Evolutionary conservation across 1,139 yeast genomes (phyloP).

Genomic region (Debaryomyces robertsiae): DNA sequence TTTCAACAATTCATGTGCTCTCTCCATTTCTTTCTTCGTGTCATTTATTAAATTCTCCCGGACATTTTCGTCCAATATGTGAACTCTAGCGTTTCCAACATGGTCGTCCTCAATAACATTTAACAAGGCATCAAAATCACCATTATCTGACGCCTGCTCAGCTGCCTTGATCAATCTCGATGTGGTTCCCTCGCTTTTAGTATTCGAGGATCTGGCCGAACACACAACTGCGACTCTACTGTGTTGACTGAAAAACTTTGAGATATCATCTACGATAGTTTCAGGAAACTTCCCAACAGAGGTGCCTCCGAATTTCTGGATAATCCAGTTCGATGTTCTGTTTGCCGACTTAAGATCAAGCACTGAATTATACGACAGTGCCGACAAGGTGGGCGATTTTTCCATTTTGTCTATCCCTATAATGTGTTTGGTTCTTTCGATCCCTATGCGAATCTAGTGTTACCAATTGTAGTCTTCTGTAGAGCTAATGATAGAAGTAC

Average conservation of each 20-base stretch:
- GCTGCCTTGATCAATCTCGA: conserved; percentile 80
- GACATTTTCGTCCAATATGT: conserved; percentile 50
- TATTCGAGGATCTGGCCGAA: conserved; percentile 88
- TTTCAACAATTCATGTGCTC: conserved; percentile 67
- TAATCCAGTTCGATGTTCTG: conserved; percentile 64
- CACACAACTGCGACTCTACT: conserved; percentile 93
- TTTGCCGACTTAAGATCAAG: conserved; percentile 35
- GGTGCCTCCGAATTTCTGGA: conserved; percentile 98
- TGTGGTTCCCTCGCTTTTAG: conserved; percentile 95
- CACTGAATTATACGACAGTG: conserved; percentile 44
- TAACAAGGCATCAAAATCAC: conserved; percentile 55
- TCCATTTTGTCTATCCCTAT: conserved; percentile 12
- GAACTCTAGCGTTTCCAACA: conserved; percentile 63
- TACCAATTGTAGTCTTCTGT: too few species aligned
- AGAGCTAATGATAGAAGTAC: conserved; percentile 1
- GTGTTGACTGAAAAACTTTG: conserved; percentile 59
- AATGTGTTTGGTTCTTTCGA: not conserved
- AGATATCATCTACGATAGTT: conserved; percentile 81
- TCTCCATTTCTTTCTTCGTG: conserved; percentile 65
- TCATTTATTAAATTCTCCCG: conserved; percentile 52
- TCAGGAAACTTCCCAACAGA: conserved; percentile 93
- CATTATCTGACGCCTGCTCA: conserved; percentile 65
- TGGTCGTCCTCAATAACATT: conserved; percentile 77
- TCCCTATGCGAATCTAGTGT: not conserved
- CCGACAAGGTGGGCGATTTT: conserved; percentile 17